These are phyloP conservation scores for Skeletonema tropicum DNA, from an alignment of 108 stramenopile genomes.

Conservation along the genomic window DNA sequence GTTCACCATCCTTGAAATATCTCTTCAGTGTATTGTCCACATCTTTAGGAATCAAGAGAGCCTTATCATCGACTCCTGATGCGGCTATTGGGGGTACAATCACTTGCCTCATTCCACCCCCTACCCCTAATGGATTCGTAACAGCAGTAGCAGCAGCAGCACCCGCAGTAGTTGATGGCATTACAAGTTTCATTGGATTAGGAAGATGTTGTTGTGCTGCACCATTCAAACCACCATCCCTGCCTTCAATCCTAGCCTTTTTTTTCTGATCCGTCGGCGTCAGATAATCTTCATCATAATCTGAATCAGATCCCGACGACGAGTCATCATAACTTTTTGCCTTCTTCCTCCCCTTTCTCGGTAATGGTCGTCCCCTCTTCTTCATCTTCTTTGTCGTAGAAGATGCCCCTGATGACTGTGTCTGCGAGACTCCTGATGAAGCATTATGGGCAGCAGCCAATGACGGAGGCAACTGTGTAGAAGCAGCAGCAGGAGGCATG, in stretches of 20 bases:
- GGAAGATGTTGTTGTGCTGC: not conserved
- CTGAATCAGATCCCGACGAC: not conserved
- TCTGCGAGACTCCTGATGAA: not conserved
- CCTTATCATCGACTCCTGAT: slow-evolving; percentile 12
- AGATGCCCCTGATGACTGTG: not conserved
- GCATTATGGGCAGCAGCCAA: not conserved
- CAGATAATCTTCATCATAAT: slow-evolving; percentile 21
- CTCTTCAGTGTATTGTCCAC: slow-evolving; percentile 20
- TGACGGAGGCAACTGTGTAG: not conserved
- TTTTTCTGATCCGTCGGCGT: slow-evolving; percentile 7
- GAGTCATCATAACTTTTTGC: not conserved
- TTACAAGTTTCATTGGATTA: not conserved
- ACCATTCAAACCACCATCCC: not conserved
- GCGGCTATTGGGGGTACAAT: slow-evolving; percentile 26
- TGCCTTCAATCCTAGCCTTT: not conserved
- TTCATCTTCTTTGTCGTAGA: slow-evolving; percentile 13
- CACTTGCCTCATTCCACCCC: not conserved
- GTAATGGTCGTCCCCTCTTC: slow-evolving; percentile 11
- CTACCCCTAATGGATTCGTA: not conserved
- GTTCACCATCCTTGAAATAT: slow-evolving; percentile 35
- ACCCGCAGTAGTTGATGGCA: not conserved
- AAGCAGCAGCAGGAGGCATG: not conserved
- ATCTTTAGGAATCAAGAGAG: slow-evolving; percentile 22
- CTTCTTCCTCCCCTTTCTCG: slow-evolving; percentile 11
- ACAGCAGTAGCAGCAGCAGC: not conserved